A percentile compares a stretch with the other conserved stretches of the same genome.
phyloP scores from a whole-genome alignment of 495 filamentous ascomycete genomes.

The Aspergillus ellipticus region DNA sequence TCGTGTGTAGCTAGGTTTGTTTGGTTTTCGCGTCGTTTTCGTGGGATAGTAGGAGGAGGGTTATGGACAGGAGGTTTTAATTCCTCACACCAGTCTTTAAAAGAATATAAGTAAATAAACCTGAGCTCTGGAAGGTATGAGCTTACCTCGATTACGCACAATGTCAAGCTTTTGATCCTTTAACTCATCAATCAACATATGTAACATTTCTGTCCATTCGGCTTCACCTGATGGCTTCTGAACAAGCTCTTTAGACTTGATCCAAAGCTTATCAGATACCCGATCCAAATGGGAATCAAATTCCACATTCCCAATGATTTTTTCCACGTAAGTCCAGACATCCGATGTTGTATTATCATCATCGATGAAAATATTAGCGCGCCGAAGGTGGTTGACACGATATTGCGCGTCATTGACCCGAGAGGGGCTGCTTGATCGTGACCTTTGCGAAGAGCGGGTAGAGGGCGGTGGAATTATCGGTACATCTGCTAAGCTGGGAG shows the following conservation, averaged over 20 bases:
- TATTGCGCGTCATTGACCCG: too few relatives aligned
- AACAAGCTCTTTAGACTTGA: conserved; percentile 11
- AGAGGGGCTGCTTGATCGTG: too few relatives aligned
- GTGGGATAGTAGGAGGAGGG: conserved; percentile 6
- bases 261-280: conserved; percentile 2
- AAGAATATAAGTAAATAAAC: too few relatives aligned
- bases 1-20: background rate
- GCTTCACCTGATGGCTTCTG: conserved; percentile 7
- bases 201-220: conserved; percentile 9
- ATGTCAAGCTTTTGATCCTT: background rate
- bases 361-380: too few relatives aligned
- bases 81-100: conserved; percentile 7
- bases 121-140: background rate
- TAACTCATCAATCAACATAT: conserved; percentile 6
- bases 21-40: conserved; percentile 9
- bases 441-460: too few relatives aligned
- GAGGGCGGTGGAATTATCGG: too few relatives aligned
- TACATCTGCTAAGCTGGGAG: too few relatives aligned
- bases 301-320: too few relatives aligned
- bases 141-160: conserved; percentile 7
- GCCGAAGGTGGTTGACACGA: too few relatives aligned
- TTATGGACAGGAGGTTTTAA: conserved; percentile 9
- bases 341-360: too few relatives aligned
- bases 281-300: too few relatives aligned
- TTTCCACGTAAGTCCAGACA: too few relatives aligned